Evolutionary conservation across 352 stramenopile species (phyloP), one percentile per base, ranked within the genome.

Genomic region (Pythium volutum): DNA sequence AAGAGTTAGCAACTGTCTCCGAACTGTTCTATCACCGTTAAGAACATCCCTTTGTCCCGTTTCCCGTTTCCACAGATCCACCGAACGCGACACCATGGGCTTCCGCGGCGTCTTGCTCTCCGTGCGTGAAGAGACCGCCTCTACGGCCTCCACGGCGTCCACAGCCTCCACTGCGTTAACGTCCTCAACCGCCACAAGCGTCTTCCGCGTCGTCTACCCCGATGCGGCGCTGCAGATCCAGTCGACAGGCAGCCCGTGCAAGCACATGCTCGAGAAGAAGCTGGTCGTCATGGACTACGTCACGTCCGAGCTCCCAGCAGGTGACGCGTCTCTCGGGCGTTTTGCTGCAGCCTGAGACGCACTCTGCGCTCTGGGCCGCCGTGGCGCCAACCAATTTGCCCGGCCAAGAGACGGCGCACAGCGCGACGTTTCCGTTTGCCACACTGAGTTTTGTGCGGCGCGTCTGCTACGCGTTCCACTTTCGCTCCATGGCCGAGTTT

Each of bases 41-140:
- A 1, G n/a, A 43, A 10, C 8, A 20, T 15, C n/a, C 14, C 14
- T 15, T 15, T 20, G 16, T 43, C 36, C 8, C 11, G 6, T 43
- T 22, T 43, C 36, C 15, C 15, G 36, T 43, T 43, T 43, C 36
- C 15, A 22, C 20, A 15, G 26, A 26, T n/a, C 4, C 22, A 50
- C 20, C 47, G 49, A 7, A n/a, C n/a, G n/a, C n/a, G n/a, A n/a
- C n/a, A n/a, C n/a, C 31, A 89, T 93, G 80, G 74, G 74, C 58
- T 90, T 91, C 71, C 79, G 79, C n/a, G 83, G 83, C 25, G 72
- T 86, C 55, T 59, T 93, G 49, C 76, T 91, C 27, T 54, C 72
- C 45, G 55, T 83, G 18, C 27, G 48, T 0, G 75, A 85, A 55
- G 51, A 56, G 38, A 46, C 55, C 59, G 56, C 29, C 45, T 14